These are phyloP conservation scores for Ustilago hordei DNA, from an alignment of 1,284 basidiomycete species.

Conservation along the genomic window DNA sequence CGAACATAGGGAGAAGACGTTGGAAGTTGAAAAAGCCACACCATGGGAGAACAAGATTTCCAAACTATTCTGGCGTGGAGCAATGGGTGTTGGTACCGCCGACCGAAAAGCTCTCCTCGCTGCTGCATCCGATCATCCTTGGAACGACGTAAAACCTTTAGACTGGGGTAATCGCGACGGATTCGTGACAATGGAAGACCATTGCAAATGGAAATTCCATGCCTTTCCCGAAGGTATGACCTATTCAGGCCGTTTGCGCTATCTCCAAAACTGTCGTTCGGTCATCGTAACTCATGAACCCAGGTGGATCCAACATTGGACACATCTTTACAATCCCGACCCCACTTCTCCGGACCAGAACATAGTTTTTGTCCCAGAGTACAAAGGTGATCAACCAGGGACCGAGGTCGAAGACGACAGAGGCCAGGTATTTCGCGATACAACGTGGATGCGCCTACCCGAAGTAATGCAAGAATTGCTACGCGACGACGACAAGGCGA, in stretches of 20 bases:
- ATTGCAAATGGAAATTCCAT: conserved; percentile 66
- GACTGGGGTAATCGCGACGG: conserved; percentile 50
- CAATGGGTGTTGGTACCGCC: conserved; percentile 60
- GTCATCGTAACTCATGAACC: conserved; percentile 66
- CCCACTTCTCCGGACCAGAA: conserved; percentile 62
- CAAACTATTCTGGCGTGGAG: conserved; percentile 63
- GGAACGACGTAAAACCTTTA: conserved; percentile 59
- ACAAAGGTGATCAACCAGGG: conserved; percentile 27
- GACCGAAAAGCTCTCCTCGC: conserved; percentile 57
- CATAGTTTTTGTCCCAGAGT: conserved; percentile 63
- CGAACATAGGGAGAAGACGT: conserved; percentile 51
- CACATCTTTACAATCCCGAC: conserved; percentile 64
- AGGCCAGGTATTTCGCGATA: conserved; percentile 29
- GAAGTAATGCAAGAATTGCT: conserved; percentile 62
- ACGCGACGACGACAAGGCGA: conserved; percentile 50
- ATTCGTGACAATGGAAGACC: conserved; percentile 59
- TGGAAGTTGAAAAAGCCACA: conserved; percentile 42
- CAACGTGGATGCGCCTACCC: conserved; percentile 59
- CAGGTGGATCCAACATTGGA: conserved; percentile 65
- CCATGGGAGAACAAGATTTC: conserved; percentile 54
- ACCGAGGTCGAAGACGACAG: conserved; percentile 49
- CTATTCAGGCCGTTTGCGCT: conserved; percentile 61
- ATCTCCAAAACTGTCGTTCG: conserved; percentile 62
- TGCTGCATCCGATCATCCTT: conserved; percentile 43
- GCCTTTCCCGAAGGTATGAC: conserved; percentile 66